These are phyloP conservation scores for Letharia columbiana DNA, from an alignment of 495 filamentous ascomycete genomes.

Conservation along the genomic window DNA sequence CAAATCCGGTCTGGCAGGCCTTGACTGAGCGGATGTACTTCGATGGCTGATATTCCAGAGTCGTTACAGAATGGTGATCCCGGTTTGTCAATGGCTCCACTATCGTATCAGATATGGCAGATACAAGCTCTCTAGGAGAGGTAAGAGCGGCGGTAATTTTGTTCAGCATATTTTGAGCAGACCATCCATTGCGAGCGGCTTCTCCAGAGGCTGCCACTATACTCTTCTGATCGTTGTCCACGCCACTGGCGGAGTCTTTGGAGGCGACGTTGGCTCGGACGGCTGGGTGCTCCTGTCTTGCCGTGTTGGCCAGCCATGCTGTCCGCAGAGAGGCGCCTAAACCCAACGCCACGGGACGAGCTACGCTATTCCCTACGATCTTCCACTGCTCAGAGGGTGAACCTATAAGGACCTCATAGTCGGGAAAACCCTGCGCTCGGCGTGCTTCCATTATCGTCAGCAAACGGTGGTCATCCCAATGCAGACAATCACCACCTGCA, in stretches of 20 bases:
- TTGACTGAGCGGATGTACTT: not conserved
- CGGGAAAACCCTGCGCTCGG: slow-evolving; percentile 57
- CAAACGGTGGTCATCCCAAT: slow-evolving; percentile 52
- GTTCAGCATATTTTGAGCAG: not conserved
- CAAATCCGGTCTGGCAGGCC: not conserved
- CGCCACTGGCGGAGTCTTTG: not conserved
- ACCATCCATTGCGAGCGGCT: not conserved
- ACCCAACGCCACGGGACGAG: slow-evolving; percentile 52
- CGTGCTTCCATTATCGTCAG: slow-evolving; percentile 54
- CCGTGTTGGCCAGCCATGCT: slow-evolving; percentile 37
- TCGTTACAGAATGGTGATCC: not conserved
- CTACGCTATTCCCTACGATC: slow-evolving; percentile 64
- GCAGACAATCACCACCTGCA: slow-evolving; percentile 40
- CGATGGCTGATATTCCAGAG: not conserved
- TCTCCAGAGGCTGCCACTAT: not conserved
- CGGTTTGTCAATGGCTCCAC: not conserved
- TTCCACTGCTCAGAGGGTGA: slow-evolving; percentile 42
- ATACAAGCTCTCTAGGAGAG: not conserved
- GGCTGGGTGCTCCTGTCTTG: not conserved
- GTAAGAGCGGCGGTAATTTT: not conserved
- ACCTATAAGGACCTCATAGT: slow-evolving; percentile 60
- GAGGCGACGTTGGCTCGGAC: not conserved
- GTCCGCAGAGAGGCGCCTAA: slow-evolving; percentile 40
- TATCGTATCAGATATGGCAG: not conserved
- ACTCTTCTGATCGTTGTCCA: not conserved